Base-by-base conservation (phyloP, 768 basidiomycete genomes). In the Tylopilus rubrobrunneus region DNA sequence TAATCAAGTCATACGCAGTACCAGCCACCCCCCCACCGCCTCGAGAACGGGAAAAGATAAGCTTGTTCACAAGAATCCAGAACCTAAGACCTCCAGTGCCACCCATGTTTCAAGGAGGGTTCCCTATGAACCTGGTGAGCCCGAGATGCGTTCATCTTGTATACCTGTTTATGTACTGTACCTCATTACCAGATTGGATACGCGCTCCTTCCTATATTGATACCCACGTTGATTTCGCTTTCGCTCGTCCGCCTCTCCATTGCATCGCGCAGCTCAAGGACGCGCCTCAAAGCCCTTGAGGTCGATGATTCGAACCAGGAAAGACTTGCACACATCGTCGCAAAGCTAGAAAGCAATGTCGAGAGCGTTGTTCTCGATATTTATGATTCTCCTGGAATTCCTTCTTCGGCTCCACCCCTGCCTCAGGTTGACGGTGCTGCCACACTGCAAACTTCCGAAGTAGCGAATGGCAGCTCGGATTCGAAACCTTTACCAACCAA, bases 91-190 rank as follows among this genome's bases (percentile, higher is more conserved):
- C 79, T 6, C 59, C 81, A 3, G 59, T 92, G 2, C 85, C 87
- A 0, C 85, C 89, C 2, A 65, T 68, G 36, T 71, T 87, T 0
- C 81, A 83, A 55, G 72, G 79, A 36, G 66, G 69, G 1, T 89
- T 89, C 56, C 91, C 90, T 3, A 68, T 82, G 49, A 93, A 91
- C 63, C 48, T 92, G 17, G 86, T 92, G 59, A 52, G 85, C 71
- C 8, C 3, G 11, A 39, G 36, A 28, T 27, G 7, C 9, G 17
- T 48, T 45, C 45, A 33, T 48, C 4, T 19, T 8, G 25, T 28
- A 2, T 34, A 36, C 53, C 14, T 27, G 11, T 19, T 52, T 17
- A 55, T 43, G 36, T 28, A 58, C 51, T 47, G 11, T 46, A 27
- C 39, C 29, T 51, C 41, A 25, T 36, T n/a, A 31, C 12, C 57